These are phyloP conservation scores for Orbilia javanica DNA, from an alignment of 2,329 filamentous ascomycete genomes.

Conservation along the genomic window DNA sequence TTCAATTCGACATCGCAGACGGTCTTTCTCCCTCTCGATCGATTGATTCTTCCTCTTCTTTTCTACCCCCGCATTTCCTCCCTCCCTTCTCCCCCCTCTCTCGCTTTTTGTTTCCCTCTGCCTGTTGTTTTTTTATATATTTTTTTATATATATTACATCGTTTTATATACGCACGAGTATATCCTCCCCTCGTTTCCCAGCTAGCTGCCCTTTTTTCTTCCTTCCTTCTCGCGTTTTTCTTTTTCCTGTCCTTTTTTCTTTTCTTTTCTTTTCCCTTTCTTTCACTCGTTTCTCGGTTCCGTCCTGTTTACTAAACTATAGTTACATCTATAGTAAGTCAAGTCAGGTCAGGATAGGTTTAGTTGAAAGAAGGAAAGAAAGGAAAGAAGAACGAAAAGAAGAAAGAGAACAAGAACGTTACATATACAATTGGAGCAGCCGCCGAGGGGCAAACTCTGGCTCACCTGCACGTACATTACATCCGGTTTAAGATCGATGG, in stretches of 20 bases:
- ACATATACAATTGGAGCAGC: no score
- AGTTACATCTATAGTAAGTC: neutral
- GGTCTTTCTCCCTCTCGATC: neutral
- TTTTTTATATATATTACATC: conserved; percentile 9
- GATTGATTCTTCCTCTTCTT: conserved; percentile 21
- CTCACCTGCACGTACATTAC: no score
- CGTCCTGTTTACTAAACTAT: conserved; percentile 3
- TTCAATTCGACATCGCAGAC: conserved; percentile 15
- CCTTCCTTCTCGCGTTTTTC: conserved; percentile 11
- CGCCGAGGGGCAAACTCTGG: conserved; percentile 45
- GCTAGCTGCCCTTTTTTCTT: neutral
- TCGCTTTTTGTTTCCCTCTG: neutral
- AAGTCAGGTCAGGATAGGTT: neutral
- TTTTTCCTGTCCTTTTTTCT: neutral
- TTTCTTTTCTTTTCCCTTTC: conserved; percentile 1
- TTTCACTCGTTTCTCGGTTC: conserved; percentile 22
- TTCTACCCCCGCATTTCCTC: neutral
- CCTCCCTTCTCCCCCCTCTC: conserved; percentile 25
- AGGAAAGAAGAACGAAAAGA: neutral
- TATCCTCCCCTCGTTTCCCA: conserved; percentile 16
- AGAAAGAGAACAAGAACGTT: neutral
- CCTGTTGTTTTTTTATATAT: conserved; percentile 10
- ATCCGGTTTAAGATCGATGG: conserved; percentile 12
- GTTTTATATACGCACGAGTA: no score
- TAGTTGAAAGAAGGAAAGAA: neutral